Percentiles rank a stretch among this genome's conserved stretches.
These are phyloP conservation scores for Alloteropsis angusta DNA, from an alignment of 202 grass and related monocot genomes.

Conservation along the genomic window DNA sequence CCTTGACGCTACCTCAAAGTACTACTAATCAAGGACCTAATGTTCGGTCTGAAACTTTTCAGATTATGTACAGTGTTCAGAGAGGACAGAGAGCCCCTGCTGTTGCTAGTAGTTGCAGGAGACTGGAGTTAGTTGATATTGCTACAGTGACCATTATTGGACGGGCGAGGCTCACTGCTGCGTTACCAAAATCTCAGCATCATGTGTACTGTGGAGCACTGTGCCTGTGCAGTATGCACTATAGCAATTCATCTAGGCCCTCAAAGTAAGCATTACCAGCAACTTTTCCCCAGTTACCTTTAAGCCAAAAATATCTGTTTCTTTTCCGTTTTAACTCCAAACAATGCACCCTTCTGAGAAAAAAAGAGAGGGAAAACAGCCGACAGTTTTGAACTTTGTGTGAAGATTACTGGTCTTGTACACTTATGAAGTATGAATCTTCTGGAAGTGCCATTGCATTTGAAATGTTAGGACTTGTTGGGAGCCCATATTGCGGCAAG, in stretches of 20 bases:
- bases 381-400: neutral
- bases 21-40: neutral
- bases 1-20: neutral
- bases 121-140: neutral
- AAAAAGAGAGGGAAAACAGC: neutral
- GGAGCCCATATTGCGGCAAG: neutral
- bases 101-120: neutral
- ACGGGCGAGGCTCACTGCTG: neutral
- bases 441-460: neutral
- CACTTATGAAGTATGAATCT: neutral
- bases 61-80: neutral
- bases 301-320: neutral
- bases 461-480: neutral
- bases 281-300: neutral
- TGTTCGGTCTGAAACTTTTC: neutral
- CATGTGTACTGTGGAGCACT: neutral
- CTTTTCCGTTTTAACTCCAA: neutral
- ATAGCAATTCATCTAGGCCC: neutral
- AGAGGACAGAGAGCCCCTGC: neutral
- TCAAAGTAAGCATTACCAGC: neutral
- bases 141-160: neutral
- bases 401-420: neutral
- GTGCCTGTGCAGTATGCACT: neutral
- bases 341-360: neutral
- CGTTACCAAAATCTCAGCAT: neutral